Evolutionary conservation across 768 basidiomycete species (phyloP), one percentile per base, ranked within the genome.

Genomic region (Pisolithus orientalis): DNA sequence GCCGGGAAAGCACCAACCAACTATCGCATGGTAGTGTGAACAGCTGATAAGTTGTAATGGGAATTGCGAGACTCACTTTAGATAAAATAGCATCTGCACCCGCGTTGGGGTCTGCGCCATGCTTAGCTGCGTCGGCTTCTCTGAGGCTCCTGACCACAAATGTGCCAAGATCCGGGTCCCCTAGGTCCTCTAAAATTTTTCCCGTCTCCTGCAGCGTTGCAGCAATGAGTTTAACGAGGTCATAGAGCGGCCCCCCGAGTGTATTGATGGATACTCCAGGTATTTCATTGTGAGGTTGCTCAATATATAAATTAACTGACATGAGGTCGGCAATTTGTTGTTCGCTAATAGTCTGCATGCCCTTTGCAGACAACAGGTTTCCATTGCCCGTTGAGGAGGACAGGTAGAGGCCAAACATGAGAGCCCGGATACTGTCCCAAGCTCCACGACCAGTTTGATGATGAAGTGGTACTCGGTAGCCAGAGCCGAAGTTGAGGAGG

Each of bases 401-500:
- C 56, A 94, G 74, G 67, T 85, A 90, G 57, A 90, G 69, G 13
- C 82, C 78, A 60, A 92, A 82, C 29, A 80, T 74, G 47, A 94
- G 77, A 3, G 82, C 84, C 48, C 86, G 79, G 61, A 93, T 87
- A 51, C 80, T 82, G 66, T 94, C 88, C 79, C 84, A 92, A 55
- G 90, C 89, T 21, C 91, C 90, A 39, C 89, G 82, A 13, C 84
- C 82, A 3, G 85, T 85, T 51, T 81, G 80, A 13, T 70, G 68
- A 65, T 89, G 90, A 38, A 94, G 75, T 5, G 85, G 80, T 5
- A 76, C 72, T 25, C 89, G 85, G 66, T 88, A 94, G 34, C 87
- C 88, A 1, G 87, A 89, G 5, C 79, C 87, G 65, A 94, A 90
- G 65, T 93, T 93, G 32, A 95, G 76, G 14, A 93, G 75, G 2